Evolutionary conservation across 495 filamentous ascomycete species (phyloP), one percentile per base, ranked within the genome.

Genomic region (Penicillium crystallinum): DNA sequence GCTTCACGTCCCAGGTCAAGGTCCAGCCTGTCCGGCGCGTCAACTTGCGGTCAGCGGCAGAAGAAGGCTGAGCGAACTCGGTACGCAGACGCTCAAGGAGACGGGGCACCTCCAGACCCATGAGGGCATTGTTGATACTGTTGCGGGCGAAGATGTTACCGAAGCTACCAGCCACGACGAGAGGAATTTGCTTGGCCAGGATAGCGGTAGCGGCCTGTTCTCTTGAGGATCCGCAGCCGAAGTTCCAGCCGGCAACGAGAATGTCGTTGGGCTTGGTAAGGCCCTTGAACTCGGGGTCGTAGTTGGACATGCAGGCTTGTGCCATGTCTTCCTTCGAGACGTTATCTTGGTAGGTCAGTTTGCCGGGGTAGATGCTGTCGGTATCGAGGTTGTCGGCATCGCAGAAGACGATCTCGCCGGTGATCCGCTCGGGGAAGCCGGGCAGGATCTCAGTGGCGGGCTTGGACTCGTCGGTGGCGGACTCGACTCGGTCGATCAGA

Each of bases 121-220:
- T 83, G 11, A 97, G 72, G 0, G 87, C 91, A 54, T 96, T 97
- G 69, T 97, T 96, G 73, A 97, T 92, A 58, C 83, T 85, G 70
- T 96, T 96, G 6, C 91, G 74, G 53, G 75, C 77, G 65, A 96
- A 96, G 56, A 95, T 96, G 63, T 92, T 96, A 2, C 88, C 84
- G 58, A 96, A 93, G 68, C 85, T 90, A 10, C 89, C 90, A 0
- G 88, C 77, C 0, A 95, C 84, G 11, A 96, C 90, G 0, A 97
- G 76, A 0, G 83, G 87, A 47, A 97, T 95, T 55, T 86, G 64
- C 68, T 87, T 89, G 0, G 92, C 92, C 0, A 96, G 77, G 46
- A 97, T 87, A 1, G 91, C 85, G 0, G 92, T 96, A 0, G 91
- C 90, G 2, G 90, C 90, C 68, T 97, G 92, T 60, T 97, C 91